Percentiles rank a stretch among this genome's conserved stretches.
Conservation (phyloP, 2,329 filamentous ascomycete species). For the Celoporthe dispersa region DNA sequence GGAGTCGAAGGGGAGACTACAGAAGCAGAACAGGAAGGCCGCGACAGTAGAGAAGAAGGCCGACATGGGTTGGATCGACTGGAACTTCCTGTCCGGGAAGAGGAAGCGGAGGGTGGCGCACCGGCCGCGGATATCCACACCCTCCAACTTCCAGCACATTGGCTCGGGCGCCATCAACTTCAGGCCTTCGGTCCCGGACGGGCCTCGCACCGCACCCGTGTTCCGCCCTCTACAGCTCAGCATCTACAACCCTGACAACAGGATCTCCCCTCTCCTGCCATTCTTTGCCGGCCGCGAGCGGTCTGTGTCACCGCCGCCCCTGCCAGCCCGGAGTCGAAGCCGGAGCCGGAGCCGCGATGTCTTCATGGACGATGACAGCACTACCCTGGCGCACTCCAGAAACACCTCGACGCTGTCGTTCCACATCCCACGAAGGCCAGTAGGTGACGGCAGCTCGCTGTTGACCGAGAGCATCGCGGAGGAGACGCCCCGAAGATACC, state of each 20-base stretch:
- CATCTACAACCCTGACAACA: slow-evolving; percentile 52
- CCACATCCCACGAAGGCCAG: slow-evolving; percentile 55
- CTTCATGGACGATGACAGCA: slow-evolving; percentile 41
- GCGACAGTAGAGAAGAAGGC: slow-evolving; percentile 10
- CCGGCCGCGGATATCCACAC: slow-evolving; percentile 61
- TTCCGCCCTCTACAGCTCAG: slow-evolving; percentile 63
- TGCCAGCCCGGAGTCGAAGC: slow-evolving; percentile 40
- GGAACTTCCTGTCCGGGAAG: slow-evolving; percentile 27
- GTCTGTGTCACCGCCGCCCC: slow-evolving; percentile 46
- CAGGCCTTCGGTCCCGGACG: slow-evolving; percentile 36
- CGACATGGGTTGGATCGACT: slow-evolving; percentile 27
- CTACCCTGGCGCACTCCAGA: slow-evolving; percentile 44
- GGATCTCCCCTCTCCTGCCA: slow-evolving; percentile 60
- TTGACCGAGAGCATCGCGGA: slow-evolving; percentile 37
- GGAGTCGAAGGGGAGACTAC: slow-evolving; percentile 24
- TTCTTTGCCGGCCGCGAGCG: slow-evolving; percentile 49
- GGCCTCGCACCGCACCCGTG: slow-evolving; percentile 40
- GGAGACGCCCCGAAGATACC: slow-evolving; percentile 48
- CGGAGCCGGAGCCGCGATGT: slow-evolving; percentile 38
- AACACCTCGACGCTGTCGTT: slow-evolving; percentile 60
- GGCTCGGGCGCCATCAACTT: slow-evolving; percentile 52
- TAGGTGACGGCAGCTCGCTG: slow-evolving; percentile 40
- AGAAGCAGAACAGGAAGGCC: slow-evolving; percentile 28
- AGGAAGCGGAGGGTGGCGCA: slow-evolving; percentile 39
- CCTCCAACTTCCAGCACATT: slow-evolving; percentile 64